Percentiles rank a stretch among this genome's conserved stretches.
These are phyloP conservation scores for Triangularia setosa DNA, from an alignment of 2,329 filamentous ascomycete genomes.

Conservation along the genomic window DNA sequence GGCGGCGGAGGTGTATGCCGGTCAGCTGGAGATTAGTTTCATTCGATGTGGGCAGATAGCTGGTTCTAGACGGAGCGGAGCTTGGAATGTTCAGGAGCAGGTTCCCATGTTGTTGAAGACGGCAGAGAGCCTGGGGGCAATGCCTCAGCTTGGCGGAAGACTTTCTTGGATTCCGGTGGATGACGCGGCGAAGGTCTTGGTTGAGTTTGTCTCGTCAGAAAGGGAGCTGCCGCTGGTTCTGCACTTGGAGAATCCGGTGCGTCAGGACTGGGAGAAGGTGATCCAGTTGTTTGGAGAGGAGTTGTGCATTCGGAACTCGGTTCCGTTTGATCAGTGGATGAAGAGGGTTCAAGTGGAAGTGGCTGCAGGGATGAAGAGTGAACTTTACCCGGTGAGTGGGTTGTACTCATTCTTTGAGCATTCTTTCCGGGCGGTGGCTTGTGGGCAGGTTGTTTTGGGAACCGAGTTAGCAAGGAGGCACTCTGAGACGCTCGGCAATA, in stretches of 20 bases:
- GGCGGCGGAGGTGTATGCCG: not conserved
- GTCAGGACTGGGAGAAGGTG: not conserved
- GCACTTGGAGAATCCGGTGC: conserved; percentile 1
- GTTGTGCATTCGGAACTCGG: not conserved
- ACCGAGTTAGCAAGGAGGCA: not conserved
- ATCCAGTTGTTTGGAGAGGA: not conserved
- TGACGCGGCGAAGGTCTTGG: not conserved
- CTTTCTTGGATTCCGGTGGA: not conserved
- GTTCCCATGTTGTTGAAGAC: too few relatives aligned
- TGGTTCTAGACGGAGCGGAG: not conserved
- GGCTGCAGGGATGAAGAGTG: not conserved
- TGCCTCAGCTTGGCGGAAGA: too few relatives aligned
- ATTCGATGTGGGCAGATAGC: not conserved
- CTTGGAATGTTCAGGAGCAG: not conserved
- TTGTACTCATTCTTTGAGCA: not conserved
- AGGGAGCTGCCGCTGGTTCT: not conserved
- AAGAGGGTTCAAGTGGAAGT: not conserved
- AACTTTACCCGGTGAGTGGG: not conserved
- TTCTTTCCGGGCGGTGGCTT: not conserved
- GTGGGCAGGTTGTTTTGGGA: not conserved
- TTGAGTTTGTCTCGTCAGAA: not conserved
- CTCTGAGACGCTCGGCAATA: not conserved
- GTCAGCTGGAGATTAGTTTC: not conserved
- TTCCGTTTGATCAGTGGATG: not conserved
- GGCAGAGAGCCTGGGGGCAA: too few relatives aligned